Evolutionary conservation across 352 stramenopile genomes (phyloP).

Genomic region (Blastocystis sp.): DNA sequence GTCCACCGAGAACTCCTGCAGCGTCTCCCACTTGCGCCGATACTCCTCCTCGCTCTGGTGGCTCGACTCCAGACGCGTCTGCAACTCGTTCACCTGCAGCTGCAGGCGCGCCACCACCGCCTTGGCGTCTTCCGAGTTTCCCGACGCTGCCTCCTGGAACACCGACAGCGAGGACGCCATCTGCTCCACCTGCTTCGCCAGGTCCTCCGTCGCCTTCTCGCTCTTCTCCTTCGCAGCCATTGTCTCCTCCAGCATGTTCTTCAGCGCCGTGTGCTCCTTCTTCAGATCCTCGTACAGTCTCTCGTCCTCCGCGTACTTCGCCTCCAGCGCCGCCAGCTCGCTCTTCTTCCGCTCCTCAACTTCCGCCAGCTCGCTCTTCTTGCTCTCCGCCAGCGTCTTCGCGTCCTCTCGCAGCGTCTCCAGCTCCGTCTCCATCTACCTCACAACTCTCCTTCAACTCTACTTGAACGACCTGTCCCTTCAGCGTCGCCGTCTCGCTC

Average conservation of each 20-base stretch:
- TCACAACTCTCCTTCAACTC: background rate
- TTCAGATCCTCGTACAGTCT: background rate
- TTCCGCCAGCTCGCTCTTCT: background rate
- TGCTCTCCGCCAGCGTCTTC: background rate
- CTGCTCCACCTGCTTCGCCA: conserved; percentile 35
- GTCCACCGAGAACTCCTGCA: conserved; percentile 44
- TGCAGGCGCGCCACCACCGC: conserved; percentile 24
- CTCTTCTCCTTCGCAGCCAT: background rate
- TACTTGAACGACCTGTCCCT: no score
- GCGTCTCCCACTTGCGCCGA: conserved; percentile 20
- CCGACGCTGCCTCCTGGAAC: conserved; percentile 44
- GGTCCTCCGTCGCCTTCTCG: background rate
- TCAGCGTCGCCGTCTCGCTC: background rate
- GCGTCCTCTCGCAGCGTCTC: background rate
- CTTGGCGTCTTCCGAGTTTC: background rate
- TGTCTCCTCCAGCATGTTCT: background rate
- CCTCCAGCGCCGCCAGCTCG: background rate
- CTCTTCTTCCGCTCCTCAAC: background rate
- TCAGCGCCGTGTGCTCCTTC: background rate
- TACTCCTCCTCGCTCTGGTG: conserved; percentile 52
- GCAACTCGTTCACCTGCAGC: conserved; percentile 42
- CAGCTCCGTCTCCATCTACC: background rate
- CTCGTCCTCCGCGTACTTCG: background rate
- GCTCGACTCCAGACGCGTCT: background rate
- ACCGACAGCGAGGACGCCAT: background rate